Evolutionary conservation across 768 basidiomycete genomes (phyloP), one percentile per base, ranked within the genome.

Genomic region (Hericium coralloides): DNA sequence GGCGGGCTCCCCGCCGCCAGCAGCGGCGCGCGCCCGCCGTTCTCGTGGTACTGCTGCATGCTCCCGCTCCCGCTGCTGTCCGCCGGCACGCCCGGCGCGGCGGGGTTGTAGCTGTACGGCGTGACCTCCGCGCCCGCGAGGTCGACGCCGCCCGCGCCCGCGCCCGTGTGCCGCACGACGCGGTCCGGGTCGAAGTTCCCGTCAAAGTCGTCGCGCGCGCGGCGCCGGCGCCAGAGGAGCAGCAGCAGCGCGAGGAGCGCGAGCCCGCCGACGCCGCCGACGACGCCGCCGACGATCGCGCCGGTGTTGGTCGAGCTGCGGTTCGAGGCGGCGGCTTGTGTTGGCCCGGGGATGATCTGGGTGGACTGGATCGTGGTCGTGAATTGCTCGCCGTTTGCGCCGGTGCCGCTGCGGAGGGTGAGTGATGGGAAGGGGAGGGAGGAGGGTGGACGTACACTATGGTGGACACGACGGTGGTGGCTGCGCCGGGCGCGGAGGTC

Each of bases 111-210:
- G 3, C 23, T 60, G 55, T 59, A 63, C 47, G 57, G 60, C 2
- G 60, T 60, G 10, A 56, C 60, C 45, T 62, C 62, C 7, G 58
- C 56, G 4, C 56, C 57, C 3, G 54, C 59, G 12, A 64, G 58
- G 47, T 64, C 63, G 10, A 55, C 43, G 26, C 5, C 5, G 2
- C 26, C 26, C 61, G 64, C 17, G 31, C 49, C 67, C n/a, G 15
- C 38, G 36, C 51, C 67, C n/a, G 10, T 38, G 36, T 68, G 69
- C 12, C 63, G 65, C 2, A 70, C 59, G 43, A 78, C 71, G 5
- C 71, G 73, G 58, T 78, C 78, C 0, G 77, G 78, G 39, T 78
- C 77, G 57, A 78, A 78, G 68, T 78, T 70, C 52, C 78, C 77
- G 55, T 79, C 77, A 49, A 79, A 79, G 25, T 79, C 77, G 56